Percentiles rank a stretch among this genome's conserved stretches.
These are phyloP conservation scores for Mycosphaerelloides madeirae DNA, from an alignment of 2,329 filamentous ascomycete species.

Conservation along the genomic window DNA sequence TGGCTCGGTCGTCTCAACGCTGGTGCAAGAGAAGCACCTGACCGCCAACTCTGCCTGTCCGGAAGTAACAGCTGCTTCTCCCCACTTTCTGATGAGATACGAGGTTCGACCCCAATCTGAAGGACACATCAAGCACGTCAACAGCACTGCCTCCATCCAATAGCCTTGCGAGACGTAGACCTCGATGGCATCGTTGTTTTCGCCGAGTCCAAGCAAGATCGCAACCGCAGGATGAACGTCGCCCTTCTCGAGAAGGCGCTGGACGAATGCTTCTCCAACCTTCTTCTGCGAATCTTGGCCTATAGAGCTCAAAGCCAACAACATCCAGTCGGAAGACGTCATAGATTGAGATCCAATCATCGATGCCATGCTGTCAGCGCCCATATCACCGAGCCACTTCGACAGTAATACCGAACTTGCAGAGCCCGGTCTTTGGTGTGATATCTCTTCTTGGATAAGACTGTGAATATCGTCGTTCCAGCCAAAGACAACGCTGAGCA, in stretches of 20 bases:
- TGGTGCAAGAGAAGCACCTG: slow-evolving; percentile 87
- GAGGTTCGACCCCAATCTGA: slow-evolving; percentile 87
- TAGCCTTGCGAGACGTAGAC: slow-evolving; percentile 88
- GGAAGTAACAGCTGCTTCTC: slow-evolving; percentile 81
- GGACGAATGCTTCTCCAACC: slow-evolving; percentile 83
- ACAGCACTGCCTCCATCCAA: slow-evolving; percentile 86
- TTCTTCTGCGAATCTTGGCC: slow-evolving; percentile 75
- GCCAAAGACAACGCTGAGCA: slow-evolving; percentile 91
- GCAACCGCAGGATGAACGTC: slow-evolving; percentile 90
- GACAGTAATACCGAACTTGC: slow-evolving; percentile 75
- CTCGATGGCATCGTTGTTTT: slow-evolving; percentile 91
- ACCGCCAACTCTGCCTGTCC: slow-evolving; percentile 87
- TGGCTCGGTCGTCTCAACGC: slow-evolving; percentile 74
- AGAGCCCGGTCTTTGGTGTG: slow-evolving; percentile 66
- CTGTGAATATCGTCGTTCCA: slow-evolving; percentile 83
- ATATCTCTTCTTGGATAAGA: slow-evolving; percentile 78
- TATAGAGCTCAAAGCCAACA: slow-evolving; percentile 85
- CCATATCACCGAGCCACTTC: slow-evolving; percentile 87
- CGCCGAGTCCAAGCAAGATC: slow-evolving; percentile 86
- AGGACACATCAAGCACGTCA: slow-evolving; percentile 78
- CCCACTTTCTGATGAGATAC: slow-evolving; percentile 88
- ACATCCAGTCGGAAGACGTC: slow-evolving; percentile 94
- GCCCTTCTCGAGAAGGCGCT: slow-evolving; percentile 80
- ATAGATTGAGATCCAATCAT: slow-evolving; percentile 74
- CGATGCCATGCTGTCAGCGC: slow-evolving; percentile 73